Evolutionary conservation across 2,329 filamentous ascomycete species (phyloP).

Genomic region (Aulographum hederae): DNA sequence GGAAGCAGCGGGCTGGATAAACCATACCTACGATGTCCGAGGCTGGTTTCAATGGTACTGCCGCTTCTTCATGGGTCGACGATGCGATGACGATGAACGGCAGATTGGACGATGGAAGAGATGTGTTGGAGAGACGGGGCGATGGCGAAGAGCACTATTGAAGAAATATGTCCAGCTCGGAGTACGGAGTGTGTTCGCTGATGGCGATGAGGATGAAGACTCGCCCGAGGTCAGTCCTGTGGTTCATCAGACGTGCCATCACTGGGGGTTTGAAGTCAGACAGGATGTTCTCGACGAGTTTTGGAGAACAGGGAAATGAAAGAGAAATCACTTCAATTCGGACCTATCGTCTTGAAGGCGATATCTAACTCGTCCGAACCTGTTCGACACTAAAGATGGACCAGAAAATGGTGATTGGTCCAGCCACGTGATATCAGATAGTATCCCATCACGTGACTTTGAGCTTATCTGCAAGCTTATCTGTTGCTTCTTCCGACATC

Average conservation of each 20-base stretch:
- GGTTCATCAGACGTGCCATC: slow-evolving; percentile 37
- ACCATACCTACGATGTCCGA: slow-evolving; percentile 31
- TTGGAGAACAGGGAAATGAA: slow-evolving; percentile 16
- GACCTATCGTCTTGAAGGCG: too few species aligned
- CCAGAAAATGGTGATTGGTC: too few species aligned
- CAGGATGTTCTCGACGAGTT: slow-evolving; percentile 31
- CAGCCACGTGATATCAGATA: too few species aligned
- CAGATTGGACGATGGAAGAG: slow-evolving; percentile 33
- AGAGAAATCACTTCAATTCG: too few species aligned
- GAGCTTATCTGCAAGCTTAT: too few species aligned
- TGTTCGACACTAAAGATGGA: too few species aligned
- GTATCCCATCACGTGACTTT: too few species aligned
- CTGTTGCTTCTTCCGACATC: too few species aligned
- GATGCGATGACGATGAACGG: slow-evolving; percentile 33
- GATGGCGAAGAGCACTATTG: slow-evolving; percentile 31
- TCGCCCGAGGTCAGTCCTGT: slow-evolving; percentile 31
- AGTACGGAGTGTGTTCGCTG: slow-evolving; percentile 30
- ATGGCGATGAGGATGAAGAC: slow-evolving; percentile 21
- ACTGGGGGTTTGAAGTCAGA: slow-evolving; percentile 35
- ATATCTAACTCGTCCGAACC: too few species aligned
- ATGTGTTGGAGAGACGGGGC: slow-evolving; percentile 32
- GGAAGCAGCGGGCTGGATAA: slow-evolving; percentile 37
- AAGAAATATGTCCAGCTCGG: slow-evolving; percentile 32
- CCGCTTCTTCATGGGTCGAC: slow-evolving; percentile 30
- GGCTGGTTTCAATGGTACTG: slow-evolving; percentile 42